These are phyloP conservation scores for Brassica hybrid DNA, from an alignment of 441 rosid species.

Conservation along the genomic window DNA sequence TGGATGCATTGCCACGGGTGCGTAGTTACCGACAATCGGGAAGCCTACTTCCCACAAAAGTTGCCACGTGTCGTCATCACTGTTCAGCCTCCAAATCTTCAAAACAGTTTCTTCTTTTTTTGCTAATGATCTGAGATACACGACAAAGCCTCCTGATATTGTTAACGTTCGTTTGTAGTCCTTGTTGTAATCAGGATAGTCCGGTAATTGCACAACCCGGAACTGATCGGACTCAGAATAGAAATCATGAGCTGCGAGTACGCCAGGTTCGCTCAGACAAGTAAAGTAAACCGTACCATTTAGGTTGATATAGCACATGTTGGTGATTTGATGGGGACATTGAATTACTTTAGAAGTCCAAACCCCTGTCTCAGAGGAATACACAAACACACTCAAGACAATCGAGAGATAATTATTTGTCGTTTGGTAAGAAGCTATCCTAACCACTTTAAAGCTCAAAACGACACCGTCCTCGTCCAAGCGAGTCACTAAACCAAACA, in stretches of 20 bases:
- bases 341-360: neutral
- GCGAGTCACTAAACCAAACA: neutral
- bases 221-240: neutral
- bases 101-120: neutral
- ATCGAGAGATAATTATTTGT: neutral
- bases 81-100: constrained; percentile 19
- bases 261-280: neutral
- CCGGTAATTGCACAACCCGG: too few relatives aligned
- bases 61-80: neutral
- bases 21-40: neutral
- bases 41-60: neutral
- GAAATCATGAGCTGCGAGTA: neutral
- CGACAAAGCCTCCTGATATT: neutral
- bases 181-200: too few relatives aligned
- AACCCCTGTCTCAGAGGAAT: constrained; percentile 7
- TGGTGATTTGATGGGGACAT: neutral
- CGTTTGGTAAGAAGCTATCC: neutral
- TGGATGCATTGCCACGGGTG: constrained; percentile 22
- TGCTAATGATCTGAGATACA: neutral
- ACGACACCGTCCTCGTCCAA: neutral
- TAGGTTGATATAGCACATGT: neutral
- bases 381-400: neutral
- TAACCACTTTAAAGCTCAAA: neutral
- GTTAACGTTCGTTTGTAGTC: neutral
- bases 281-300: neutral